Percentiles rank a stretch among this genome's conserved stretches.
These are phyloP conservation scores for Penicillium argentinense DNA, from an alignment of 495 filamentous ascomycete genomes.

Conservation along the genomic window DNA sequence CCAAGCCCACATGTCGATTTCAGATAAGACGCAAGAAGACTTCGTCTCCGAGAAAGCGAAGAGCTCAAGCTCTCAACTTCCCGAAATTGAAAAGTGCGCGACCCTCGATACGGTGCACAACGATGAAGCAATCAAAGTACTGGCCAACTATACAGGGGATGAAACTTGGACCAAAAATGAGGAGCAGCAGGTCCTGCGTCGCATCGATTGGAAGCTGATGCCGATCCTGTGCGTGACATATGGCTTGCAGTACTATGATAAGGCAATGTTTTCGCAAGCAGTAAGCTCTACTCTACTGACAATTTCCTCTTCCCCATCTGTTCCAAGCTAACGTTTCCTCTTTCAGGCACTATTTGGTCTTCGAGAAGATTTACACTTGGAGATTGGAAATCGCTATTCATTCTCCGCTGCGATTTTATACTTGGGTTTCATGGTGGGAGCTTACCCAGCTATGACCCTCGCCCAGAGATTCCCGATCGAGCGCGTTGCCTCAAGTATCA, in stretches of 20 bases:
- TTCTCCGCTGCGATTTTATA: constrained; percentile 46
- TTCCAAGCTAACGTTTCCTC: constrained; percentile 13
- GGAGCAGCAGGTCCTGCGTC: constrained; percentile 41
- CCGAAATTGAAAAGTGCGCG: constrained; percentile 7
- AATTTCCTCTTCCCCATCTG: constrained; percentile 7
- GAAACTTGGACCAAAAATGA: constrained; percentile 42
- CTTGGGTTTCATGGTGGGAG: constrained; percentile 47
- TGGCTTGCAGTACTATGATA: constrained; percentile 51
- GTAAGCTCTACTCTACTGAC: constrained; percentile 31
- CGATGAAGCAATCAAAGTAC: constrained; percentile 47
- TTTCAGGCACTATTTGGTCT: constrained; percentile 41
- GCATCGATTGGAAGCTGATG: constrained; percentile 49
- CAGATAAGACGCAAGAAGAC: constrained; percentile 7
- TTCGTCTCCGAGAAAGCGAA: constrained; percentile 13
- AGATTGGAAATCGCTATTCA: constrained; percentile 39
- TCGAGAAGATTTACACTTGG: constrained; percentile 31
- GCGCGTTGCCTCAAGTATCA: constrained; percentile 37
- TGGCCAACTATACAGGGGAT: constrained; percentile 39
- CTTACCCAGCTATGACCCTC: constrained; percentile 43
- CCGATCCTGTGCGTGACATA: constrained; percentile 35
- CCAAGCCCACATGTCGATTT: constrained; percentile 3
- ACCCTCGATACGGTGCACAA: constrained; percentile 41
- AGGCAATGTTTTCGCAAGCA: constrained; percentile 50
- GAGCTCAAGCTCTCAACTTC: constrained; percentile 7
- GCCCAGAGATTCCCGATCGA: constrained; percentile 47